These are phyloP conservation scores for Ophiostoma sp. DNA, from an alignment of 2,329 filamentous ascomycete species.

Conservation along the genomic window DNA sequence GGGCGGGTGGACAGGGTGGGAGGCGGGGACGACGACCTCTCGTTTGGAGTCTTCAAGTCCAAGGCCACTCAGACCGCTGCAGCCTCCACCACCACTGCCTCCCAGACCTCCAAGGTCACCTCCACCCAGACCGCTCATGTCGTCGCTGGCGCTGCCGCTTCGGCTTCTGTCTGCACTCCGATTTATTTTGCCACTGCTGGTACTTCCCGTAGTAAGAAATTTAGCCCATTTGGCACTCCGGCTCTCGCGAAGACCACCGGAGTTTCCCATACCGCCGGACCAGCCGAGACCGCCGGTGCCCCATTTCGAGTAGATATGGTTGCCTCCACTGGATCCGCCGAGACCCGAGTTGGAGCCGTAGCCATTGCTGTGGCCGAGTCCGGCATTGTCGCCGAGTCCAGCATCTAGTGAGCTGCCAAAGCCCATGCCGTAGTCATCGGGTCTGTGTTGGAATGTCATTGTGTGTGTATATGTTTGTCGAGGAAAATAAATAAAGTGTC, in stretches of 20 bases:
- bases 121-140: background rate
- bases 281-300: background rate
- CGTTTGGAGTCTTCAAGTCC: background rate
- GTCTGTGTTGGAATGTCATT: background rate
- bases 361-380: background rate
- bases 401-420: background rate
- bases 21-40: background rate
- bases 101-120: background rate
- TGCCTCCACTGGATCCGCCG: background rate
- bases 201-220: background rate
- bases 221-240: background rate
- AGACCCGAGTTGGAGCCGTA: background rate
- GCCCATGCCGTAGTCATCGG: background rate
- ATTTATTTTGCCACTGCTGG: background rate
- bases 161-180: background rate
- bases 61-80: background rate
- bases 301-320: background rate
- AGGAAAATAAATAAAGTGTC: background rate
- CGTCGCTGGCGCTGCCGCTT: background rate
- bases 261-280: background rate
- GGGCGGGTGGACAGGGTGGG: background rate
- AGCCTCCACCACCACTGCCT: no score
- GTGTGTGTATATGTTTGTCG: background rate
- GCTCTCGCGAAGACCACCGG: background rate
- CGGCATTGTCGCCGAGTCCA: background rate